phyloP scores from a whole-genome alignment of 2,329 filamentous ascomycete genomes.

The Acephala macrosclerotiorum region DNA sequence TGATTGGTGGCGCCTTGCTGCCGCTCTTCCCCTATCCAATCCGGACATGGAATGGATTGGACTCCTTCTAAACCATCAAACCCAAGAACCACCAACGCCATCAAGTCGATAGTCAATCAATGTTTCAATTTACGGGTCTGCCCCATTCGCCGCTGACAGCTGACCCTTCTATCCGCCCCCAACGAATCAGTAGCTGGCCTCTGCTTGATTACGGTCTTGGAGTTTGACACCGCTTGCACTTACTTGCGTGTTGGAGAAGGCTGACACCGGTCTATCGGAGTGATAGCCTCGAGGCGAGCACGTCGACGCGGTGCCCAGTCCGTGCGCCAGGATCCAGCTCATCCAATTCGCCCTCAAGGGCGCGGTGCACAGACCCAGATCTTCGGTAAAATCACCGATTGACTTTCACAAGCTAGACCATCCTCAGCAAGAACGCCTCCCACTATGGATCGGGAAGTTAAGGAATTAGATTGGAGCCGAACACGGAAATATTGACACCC shows the following conservation, averaged over 20 bases:
- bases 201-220: too few relatives aligned
- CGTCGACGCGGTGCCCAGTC: neutral
- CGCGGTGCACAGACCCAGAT: neutral
- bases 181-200: too few relatives aligned
- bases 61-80: neutral
- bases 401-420: neutral
- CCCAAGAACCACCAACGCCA: neutral
- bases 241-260: neutral
- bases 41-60: too few relatives aligned
- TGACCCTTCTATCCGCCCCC: too few relatives aligned
- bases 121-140: neutral
- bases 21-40: neutral
- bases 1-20: too few relatives aligned
- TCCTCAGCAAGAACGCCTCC: neutral
- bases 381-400: neutral
- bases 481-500: neutral
- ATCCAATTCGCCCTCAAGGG: neutral
- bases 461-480: neutral
- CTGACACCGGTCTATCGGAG: conserved; percentile 1
- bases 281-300: conserved; percentile 2
- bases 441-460: too few relatives aligned
- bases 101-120: neutral
- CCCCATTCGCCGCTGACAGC: neutral
- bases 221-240: too few relatives aligned
- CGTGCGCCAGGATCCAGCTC: neutral